A percentile compares a stretch with the other conserved stretches of the same genome.
Conservation (phyloP, 345 rosid genomes). For the Salix arbutifolia region DNA sequence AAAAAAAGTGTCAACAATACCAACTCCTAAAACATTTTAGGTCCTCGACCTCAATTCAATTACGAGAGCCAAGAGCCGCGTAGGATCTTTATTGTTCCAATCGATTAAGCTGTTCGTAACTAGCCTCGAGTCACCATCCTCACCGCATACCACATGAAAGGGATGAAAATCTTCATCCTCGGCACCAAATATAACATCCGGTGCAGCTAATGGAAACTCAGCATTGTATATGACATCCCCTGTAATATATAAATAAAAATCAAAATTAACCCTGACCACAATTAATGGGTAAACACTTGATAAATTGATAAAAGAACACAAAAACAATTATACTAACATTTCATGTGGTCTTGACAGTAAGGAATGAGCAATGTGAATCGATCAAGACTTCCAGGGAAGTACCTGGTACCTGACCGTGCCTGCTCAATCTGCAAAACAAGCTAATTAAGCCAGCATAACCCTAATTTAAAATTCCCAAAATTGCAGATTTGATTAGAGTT, state of each 20-base stretch:
- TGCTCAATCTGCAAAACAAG: constrained; percentile 64
- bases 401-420: constrained; percentile 73
- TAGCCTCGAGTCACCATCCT: constrained; percentile 31
- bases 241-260: constrained; percentile 15
- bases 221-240: constrained; percentile 91
- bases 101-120: constrained; percentile 41
- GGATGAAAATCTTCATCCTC: constrained; percentile 81
- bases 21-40: constrained; percentile 3
- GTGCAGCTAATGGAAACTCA: constrained; percentile 65
- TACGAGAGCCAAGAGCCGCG: constrained; percentile 53
- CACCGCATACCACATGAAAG: constrained; percentile 22
- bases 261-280: neutral
- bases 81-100: constrained; percentile 72
- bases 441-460: constrained; percentile 10
- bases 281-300: neutral
- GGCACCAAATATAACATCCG: constrained; percentile 76
- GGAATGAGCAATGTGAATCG: constrained; percentile 89
- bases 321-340: constrained; percentile 46
- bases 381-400: constrained; percentile 50
- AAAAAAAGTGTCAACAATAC: neutral
- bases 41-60: constrained; percentile 62
- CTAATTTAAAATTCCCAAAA: neutral
- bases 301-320: neutral
- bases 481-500: neutral
- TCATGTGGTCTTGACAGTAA: constrained; percentile 72